Percentiles rank a stretch among this genome's conserved stretches.
Conservation (phyloP, 495 filamentous ascomycete genomes). For the Jackrogersella minutella region DNA sequence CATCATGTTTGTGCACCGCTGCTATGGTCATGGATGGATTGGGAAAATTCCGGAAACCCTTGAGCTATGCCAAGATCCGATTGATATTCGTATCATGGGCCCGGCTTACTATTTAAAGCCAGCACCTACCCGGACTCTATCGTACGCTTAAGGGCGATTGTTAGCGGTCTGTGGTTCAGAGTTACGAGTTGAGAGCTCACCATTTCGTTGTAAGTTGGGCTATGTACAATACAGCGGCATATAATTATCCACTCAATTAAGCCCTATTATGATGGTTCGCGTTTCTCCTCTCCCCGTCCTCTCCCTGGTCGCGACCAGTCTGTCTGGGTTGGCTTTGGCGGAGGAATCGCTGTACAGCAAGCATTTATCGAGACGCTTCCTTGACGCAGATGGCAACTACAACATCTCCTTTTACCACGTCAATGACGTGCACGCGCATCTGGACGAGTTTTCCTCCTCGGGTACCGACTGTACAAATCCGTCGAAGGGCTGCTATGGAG, state of each 20-base stretch:
- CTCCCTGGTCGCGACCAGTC: conserved; percentile 18
- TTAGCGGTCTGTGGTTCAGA: neutral
- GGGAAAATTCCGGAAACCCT: conserved; percentile 14
- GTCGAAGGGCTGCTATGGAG: conserved; percentile 63
- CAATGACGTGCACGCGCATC: conserved; percentile 68
- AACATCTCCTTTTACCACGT: conserved; percentile 70
- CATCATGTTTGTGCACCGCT: neutral
- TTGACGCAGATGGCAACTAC: conserved; percentile 60
- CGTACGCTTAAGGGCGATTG: neutral
- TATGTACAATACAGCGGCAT: neutral
- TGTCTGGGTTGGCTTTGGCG: conserved; percentile 17
- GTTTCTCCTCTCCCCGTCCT: conserved; percentile 15
- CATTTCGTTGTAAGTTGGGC: neutral
- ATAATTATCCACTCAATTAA: neutral
- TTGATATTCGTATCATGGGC: neutral
- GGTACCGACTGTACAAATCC: conserved; percentile 63
- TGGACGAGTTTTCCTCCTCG: conserved; percentile 63
- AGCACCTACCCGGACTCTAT: neutral
- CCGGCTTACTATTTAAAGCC: conserved; percentile 5
- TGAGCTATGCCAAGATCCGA: conserved; percentile 7
- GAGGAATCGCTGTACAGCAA: conserved; percentile 54
- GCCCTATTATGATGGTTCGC: conserved; percentile 25
- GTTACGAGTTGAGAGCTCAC: neutral
- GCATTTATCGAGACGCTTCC: conserved; percentile 56
- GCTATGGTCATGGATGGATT: conserved; percentile 7